These are phyloP conservation scores for Tympanopsis confertula DNA, from an alignment of 2,329 filamentous ascomycete genomes.

Conservation along the genomic window DNA sequence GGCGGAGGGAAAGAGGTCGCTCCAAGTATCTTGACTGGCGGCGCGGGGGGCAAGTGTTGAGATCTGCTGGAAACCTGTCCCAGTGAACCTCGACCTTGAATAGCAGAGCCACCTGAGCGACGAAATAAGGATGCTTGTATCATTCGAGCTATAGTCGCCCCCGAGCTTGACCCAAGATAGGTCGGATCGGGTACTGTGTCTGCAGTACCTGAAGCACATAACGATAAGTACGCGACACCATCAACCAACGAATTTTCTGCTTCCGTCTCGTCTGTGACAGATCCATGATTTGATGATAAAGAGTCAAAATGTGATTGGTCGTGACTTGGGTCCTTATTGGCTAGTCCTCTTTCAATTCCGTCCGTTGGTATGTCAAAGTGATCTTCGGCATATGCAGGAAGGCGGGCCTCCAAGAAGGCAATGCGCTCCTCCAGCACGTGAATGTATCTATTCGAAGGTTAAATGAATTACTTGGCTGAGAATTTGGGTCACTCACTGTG, in stretches of 20 bases:
- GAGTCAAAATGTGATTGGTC: constrained; percentile 2
- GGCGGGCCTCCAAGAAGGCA: constrained; percentile 13
- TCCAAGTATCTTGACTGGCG: too few species aligned
- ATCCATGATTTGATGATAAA: constrained; percentile 8
- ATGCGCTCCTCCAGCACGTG: constrained; percentile 14
- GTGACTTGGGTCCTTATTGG: background rate
- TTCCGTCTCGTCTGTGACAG: too few species aligned
- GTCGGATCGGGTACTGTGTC: constrained; percentile 12
- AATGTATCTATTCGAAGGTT: constrained; percentile 9
- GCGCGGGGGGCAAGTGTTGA: too few species aligned
- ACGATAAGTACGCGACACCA: constrained; percentile 12
- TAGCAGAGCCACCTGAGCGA: constrained; percentile 4
- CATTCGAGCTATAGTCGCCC: constrained; percentile 13
- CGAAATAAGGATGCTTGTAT: constrained; percentile 13
- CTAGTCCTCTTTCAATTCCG: too few species aligned
- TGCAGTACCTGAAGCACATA: constrained; percentile 11
- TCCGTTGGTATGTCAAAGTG: constrained; percentile 7
- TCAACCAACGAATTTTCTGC: constrained; percentile 11
- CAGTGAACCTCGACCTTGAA: constrained; percentile 1
- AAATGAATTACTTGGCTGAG: too few species aligned
- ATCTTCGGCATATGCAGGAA: constrained; percentile 13
- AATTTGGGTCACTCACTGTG: constrained; percentile 7
- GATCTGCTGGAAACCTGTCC: background rate
- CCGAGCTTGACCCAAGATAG: constrained; percentile 13
- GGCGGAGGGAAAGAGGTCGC: constrained; percentile 8